Base-by-base conservation (phyloP, 768 basidiomycete genomes). In the Termitomyces sp. region DNA sequence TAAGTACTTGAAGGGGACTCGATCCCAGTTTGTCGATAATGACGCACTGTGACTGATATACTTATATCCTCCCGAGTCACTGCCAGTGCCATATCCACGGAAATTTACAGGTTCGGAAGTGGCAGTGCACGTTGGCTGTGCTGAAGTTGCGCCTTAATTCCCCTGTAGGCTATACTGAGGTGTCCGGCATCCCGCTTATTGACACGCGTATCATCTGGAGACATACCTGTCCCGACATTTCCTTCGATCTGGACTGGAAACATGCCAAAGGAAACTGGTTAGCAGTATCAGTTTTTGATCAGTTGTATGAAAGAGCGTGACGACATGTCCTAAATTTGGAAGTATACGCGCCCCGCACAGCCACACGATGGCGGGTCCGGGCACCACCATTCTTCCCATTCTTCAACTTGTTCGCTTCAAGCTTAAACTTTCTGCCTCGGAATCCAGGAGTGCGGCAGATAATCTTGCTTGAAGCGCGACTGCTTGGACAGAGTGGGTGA, bases 161-260 rank as follows among this genome's bases (percentile, higher is more conserved):
- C 40, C 57, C 53, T 54, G 56, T 51, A 57, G 3, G 38, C 45
- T 36, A 52, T 55, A 49, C 51, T 42, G 60, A 60, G n/a, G n/a
- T n/a, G 59, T 60, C 60, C 57, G 25, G 29, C 36, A 51, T 49
- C 20, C 47, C 35, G 20, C 35, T 10, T 16, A 25, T 38, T 58
- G 51, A 55, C 50, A 44, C 56, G 47, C 50, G 50, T 50, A 33
- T 33, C 42, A 45, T 52, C 56, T 52, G 31, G 39, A 55, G 50
- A 57, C 33, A 48, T 55, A n/a, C 16, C 59, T 35, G 35, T 40
- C 49, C 20, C 29, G 40, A n/a, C 32, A n/a, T 27, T 40, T 23
- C 31, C 35, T 46, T 36, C 35, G 42, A 44, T 47, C 25, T 52
- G 11, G 29, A 35, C 31, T 29, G 23, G 5, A n/a, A 29, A 15